phyloP scores from a whole-genome alignment of 768 basidiomycete species.

The Agrocybe praecox region DNA sequence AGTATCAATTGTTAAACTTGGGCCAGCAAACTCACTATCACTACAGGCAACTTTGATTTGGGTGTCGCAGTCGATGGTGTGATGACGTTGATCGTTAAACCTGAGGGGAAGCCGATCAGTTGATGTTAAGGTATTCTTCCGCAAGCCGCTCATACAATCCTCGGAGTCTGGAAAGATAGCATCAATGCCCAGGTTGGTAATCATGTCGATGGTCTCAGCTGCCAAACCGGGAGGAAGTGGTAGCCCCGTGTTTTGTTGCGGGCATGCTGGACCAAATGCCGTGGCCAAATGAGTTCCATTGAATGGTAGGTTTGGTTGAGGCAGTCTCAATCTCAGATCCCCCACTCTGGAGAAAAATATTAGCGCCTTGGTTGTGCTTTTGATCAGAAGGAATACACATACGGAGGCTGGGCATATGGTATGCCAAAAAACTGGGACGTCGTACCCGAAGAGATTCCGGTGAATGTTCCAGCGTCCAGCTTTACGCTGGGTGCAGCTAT shows the following conservation, averaged over 20 bases:
- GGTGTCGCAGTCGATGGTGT: constrained; percentile 43
- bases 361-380: background rate
- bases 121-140: background rate
- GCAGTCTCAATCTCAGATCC: constrained; percentile 42
- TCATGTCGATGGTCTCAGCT: constrained; percentile 33
- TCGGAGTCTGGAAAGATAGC: constrained; percentile 37
- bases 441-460: constrained; percentile 38
- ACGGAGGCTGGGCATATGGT: constrained; percentile 62
- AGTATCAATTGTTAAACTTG: background rate
- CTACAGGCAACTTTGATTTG: constrained; percentile 51
- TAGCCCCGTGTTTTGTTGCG: constrained; percentile 42
- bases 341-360: constrained; percentile 27
- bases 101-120: constrained; percentile 51
- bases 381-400: constrained; percentile 15
- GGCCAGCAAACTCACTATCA: constrained; percentile 42
- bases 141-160: constrained; percentile 40
- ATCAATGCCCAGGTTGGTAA: constrained; percentile 32
- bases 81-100: constrained; percentile 31
- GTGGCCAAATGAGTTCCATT: constrained; percentile 39
- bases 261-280: constrained; percentile 45
- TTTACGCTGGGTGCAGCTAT: constrained; percentile 8
- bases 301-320: constrained; percentile 39
- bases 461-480: constrained; percentile 47
- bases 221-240: constrained; percentile 36
- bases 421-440: constrained; percentile 51